These are phyloP conservation scores for Penicillium turbatum DNA, from an alignment of 495 filamentous ascomycete genomes.

Conservation along the genomic window DNA sequence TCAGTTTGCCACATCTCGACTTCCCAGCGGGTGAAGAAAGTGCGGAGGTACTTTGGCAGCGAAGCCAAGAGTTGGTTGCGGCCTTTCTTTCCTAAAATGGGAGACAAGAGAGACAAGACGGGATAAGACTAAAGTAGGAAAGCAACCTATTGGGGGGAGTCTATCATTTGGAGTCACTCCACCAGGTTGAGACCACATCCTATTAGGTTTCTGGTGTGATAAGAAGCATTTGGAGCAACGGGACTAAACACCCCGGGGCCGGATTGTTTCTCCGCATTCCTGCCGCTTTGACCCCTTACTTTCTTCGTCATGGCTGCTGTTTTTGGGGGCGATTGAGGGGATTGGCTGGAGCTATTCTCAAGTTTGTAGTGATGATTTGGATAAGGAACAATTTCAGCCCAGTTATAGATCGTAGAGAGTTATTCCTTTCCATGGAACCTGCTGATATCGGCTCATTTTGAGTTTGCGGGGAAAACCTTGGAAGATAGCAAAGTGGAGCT, in stretches of 20 bases:
- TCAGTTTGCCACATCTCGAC: constrained; percentile 17
- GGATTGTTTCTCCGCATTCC: too few relatives aligned
- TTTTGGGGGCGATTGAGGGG: too few relatives aligned
- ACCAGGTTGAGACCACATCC: neutral
- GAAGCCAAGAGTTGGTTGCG: constrained; percentile 48
- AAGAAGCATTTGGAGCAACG: neutral
- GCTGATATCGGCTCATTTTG: neutral
- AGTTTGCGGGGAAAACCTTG: neutral
- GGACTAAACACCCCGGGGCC: neutral
- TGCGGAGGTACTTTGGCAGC: constrained; percentile 42
- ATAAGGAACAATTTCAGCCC: too few relatives aligned
- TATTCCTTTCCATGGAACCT: too few relatives aligned
- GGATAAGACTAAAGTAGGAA: neutral
- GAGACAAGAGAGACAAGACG: neutral
- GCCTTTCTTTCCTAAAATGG: constrained; percentile 1
- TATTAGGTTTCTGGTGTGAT: neutral
- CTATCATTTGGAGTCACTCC: neutral
- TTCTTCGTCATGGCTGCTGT: too few relatives aligned
- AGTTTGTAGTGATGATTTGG: too few relatives aligned
- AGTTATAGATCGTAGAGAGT: too few relatives aligned
- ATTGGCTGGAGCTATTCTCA: too few relatives aligned
- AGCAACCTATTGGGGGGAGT: neutral
- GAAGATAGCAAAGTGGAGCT: neutral
- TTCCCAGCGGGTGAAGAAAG: constrained; percentile 33
- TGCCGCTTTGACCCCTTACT: too few relatives aligned